Base-by-base conservation (phyloP, 1,284 basidiomycete species). In the Apiotrichum gracile region DNA sequence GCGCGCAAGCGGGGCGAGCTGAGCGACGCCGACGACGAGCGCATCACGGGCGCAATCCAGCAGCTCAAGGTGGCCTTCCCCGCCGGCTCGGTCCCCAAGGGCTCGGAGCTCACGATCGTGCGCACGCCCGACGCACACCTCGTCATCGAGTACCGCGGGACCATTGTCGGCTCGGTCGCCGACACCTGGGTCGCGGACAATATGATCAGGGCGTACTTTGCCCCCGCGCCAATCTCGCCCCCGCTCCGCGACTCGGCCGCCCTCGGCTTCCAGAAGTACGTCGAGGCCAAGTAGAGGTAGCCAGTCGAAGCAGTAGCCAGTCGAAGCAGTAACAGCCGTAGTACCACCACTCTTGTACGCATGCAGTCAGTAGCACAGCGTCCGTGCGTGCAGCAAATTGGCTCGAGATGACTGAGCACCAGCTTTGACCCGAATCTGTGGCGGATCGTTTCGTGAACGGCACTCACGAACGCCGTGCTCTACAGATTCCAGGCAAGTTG, bases 11-110 rank as follows among this genome's bases (percentile, higher is more conserved):
- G 51, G 5, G 66, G 66, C n/a, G 33, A 55, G 14, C 37, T 75
- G 8, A 58, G 57, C 6, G 63, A 49, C 2, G 46, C 13, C 5
- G 71, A 74, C 35, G 71, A 70, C 40, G 64, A 67, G 66, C 54
- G 64, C 6, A 72, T 77, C 47, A 54, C 65, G 16, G 37, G 59
- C 19, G 66, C 67, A 0, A 65, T 77, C n/a, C 70, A 73, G 41
- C 43, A 63, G 16, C 70, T 80, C 58, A 78, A 78, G 57, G 63
- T 69, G 2, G 62, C 76, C 39, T 80, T 80, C 67, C 78, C 78
- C 3, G 59, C 71, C 40, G 72, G 74, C 3, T 68, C 70, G 6
- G 74, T 79, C 1, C 75, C 74, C 6, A 78, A 78, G 61, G 79
- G 79, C 10, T 68, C 72, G 40, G 60, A 73, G 19, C 61, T 80